Base-by-base conservation (phyloP, 768 basidiomycete species). In the Tylopilus plumbeoviolaceoides region DNA sequence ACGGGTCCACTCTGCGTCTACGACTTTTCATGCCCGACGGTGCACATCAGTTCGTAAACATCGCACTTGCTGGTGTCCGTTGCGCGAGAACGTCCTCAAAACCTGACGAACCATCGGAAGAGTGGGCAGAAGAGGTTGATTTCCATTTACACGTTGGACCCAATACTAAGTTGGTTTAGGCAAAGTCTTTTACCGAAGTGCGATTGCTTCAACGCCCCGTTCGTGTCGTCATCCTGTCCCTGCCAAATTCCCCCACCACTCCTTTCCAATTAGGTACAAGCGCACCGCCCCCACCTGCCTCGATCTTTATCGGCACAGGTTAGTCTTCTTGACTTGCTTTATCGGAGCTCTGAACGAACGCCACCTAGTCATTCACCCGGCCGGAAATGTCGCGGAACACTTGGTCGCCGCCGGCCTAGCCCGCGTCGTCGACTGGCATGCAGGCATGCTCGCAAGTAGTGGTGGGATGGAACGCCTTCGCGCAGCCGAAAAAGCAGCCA, bases 351-450 rank as follows among this genome's bases (percentile, higher is more conserved):
- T 52, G 35, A 38, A 44, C 5, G 15, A 44, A 31, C 20, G 1
- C 36, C 40, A 9, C 28, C 2, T 42, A 90, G 88, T 91, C 12
- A 72, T 90, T 39, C 95, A 98, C 66, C 94, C 95, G 9, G 90
- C 86, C 17, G 95, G 95, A 30, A 97, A 97, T 70, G 87, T 99
- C 23, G 94, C 93, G 12, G 91, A 95, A 60, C 84, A 89, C 69
- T 77, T 99, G 36, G 84, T 92, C 27, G 81, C 79, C 5, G 81
- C 83, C 42, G 95, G 95, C 27, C 76, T 98, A 2, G 95, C 95
- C 17, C 87, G 91, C 52, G 80, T 98, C 46, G 87, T 98, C 53
- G 95, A 95, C 66, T 98, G 95, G 95, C 95, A 99, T 68, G 94
- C 95, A 15, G 95, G 95, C 20, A 88, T 98, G 80, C 82, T 99